A percentile compares a stretch with the other conserved stretches of the same genome.
These are phyloP conservation scores for Punica granatum DNA, from an alignment of 345 rosid genomes.

Conservation along the genomic window DNA sequence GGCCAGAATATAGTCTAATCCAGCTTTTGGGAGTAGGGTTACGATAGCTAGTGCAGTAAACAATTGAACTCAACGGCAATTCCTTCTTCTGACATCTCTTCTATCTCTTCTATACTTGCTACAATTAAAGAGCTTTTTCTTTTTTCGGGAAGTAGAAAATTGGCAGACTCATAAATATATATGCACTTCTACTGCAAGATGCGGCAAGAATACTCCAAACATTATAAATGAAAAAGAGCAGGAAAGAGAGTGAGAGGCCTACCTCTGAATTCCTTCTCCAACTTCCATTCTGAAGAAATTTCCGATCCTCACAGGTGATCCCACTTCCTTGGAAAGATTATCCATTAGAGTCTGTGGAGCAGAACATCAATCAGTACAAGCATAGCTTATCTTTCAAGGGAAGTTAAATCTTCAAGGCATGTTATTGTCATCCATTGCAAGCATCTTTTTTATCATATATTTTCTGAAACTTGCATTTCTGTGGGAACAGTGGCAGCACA, in stretches of 20 bases:
- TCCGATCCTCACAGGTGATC: conserved; percentile 69
- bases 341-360: conserved; percentile 48
- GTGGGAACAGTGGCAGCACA: too few species aligned
- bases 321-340: conserved; percentile 70
- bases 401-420: neutral
- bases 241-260: conserved; percentile 7
- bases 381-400: neutral
- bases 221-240: neutral
- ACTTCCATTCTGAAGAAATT: conserved; percentile 87
- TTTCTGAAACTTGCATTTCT: neutral
- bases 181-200: neutral
- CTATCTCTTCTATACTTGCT: too few species aligned
- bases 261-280: conserved; percentile 97
- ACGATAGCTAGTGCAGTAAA: neutral
- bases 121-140: too few species aligned
- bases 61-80: neutral
- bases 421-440: neutral
- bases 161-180: too few species aligned
- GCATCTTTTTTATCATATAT: neutral
- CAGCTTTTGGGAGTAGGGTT: neutral
- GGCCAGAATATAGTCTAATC: neutral
- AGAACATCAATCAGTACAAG: conserved; percentile 1
- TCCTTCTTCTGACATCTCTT: neutral
- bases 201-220: too few species aligned
- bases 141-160: too few species aligned